Base-by-base conservation (phyloP, 495 filamentous ascomycete genomes). In the Daldinia decipiens region DNA sequence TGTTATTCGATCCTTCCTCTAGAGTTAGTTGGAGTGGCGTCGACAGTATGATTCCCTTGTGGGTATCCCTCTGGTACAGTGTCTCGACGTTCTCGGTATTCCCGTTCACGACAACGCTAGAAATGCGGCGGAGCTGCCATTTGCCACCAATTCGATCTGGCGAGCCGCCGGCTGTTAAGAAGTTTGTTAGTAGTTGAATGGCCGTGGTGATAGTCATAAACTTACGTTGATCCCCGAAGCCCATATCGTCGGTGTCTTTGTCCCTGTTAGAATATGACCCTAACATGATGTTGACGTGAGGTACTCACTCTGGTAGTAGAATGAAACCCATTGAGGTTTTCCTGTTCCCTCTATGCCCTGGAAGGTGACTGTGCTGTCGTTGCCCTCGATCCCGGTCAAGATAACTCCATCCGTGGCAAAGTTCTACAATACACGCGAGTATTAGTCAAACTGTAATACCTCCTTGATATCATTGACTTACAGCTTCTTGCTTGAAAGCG, bases 311-410 rank as follows among this genome's bases (percentile, higher is more conserved):
- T 82, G 79, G 55, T 86, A 86, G 63, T 86, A 83, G 72, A 87
- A 86, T 0, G 85, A 86, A 12, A 87, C 78, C 84, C 83, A 87
- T 79, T 87, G 85, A 1, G 80, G 81, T 39, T 82, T 79, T 19
- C 84, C 85, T 5, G 80, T 75, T 6, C 85, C 85, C 61, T 83
- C 72, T 19, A 87, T 81, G 3, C 72, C 74, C 12, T 80, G 70
- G 65, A 87, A 85, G 1, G 81, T 86, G 26, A 85, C 79, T 0
- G 81, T 85, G 70, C 83, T 85, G 54, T 83, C 82, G 59, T 85
- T 86, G 7, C 82, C 83, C 60, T 82, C 80, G 52, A 86, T 85
- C 0, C 82, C 82, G 7, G 84, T 84, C 6, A 79, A 65, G 43
- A 85, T 85, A 0, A 77, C 68, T 0, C 81, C 80, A 24, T 75